These are phyloP conservation scores for Paspalum vaginatum DNA, from an alignment of 176 grass and related monocot genomes.

Conservation along the genomic window DNA sequence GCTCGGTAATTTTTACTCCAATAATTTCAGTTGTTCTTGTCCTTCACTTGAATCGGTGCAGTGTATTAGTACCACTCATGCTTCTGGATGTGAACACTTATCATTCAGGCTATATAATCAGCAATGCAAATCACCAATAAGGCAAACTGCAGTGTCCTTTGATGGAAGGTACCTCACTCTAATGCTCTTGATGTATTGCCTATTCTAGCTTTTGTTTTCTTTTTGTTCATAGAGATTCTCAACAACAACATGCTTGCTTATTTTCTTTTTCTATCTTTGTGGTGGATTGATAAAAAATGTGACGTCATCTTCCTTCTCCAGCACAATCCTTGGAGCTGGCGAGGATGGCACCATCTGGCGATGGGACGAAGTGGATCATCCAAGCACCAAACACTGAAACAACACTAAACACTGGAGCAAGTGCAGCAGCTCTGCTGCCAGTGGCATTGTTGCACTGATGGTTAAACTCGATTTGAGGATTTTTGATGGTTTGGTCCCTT, in stretches of 20 bases:
- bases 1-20: conserved; percentile 3
- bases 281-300: background rate
- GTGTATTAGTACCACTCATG: background rate
- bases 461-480: background rate
- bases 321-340: conserved; percentile 78
- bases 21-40: background rate
- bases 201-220: background rate
- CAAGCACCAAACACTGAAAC: background rate
- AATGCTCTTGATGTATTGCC: background rate
- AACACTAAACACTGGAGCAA: conserved; percentile 7
- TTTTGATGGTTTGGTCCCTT: background rate
- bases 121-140: conserved; percentile 41
- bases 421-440: background rate
- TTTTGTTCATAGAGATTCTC: background rate
- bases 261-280: background rate
- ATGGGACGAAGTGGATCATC: conserved; percentile 69
- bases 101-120: conserved; percentile 55
- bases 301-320: conserved; percentile 39
- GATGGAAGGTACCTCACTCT: conserved; percentile 72
- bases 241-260: background rate
- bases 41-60: background rate
- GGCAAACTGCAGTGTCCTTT: conserved; percentile 77
- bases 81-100: background rate
- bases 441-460: background rate
- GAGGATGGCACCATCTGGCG: conserved; percentile 87